Evolutionary conservation across 768 basidiomycete species (phyloP).

Genomic region (Rhodosporidiobolus odoratus): DNA sequence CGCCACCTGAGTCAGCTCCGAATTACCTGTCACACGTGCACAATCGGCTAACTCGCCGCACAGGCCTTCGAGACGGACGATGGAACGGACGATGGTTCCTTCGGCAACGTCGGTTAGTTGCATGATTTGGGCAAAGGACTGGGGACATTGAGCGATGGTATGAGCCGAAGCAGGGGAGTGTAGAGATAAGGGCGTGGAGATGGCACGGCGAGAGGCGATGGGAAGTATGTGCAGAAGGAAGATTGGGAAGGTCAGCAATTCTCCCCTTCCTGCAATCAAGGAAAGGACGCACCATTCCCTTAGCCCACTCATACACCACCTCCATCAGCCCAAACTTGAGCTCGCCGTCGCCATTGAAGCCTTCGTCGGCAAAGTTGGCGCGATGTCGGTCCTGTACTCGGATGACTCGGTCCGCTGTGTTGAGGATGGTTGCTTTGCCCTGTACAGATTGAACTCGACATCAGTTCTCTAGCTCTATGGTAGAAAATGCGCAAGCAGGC

Average conservation of each 20-base stretch:
- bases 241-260: background rate
- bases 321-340: constrained; percentile 90
- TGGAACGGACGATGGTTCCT: constrained; percentile 92
- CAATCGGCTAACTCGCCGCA: constrained; percentile 96
- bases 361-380: constrained; percentile 60
- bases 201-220: too few species aligned
- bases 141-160: too few species aligned
- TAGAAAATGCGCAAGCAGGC: background rate
- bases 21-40: constrained; percentile 93
- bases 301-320: constrained; percentile 98
- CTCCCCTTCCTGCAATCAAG: too few species aligned
- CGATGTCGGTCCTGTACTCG: constrained; percentile 72
- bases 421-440: constrained; percentile 70
- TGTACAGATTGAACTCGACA: background rate
- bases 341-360: constrained; percentile 47
- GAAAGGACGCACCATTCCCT: constrained; percentile 73
- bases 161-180: too few species aligned
- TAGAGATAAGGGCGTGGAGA: too few species aligned
- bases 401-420: constrained; percentile 71
- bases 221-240: background rate
- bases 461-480: background rate
- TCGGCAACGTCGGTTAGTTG: constrained; percentile 88
- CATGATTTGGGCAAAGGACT: constrained; percentile 96
- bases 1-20: constrained; percentile 95
- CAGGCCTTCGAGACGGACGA: constrained; percentile 92